These are phyloP conservation scores for Paraconiothyrium brasiliense DNA, from an alignment of 2,329 filamentous ascomycete genomes.

Conservation along the genomic window DNA sequence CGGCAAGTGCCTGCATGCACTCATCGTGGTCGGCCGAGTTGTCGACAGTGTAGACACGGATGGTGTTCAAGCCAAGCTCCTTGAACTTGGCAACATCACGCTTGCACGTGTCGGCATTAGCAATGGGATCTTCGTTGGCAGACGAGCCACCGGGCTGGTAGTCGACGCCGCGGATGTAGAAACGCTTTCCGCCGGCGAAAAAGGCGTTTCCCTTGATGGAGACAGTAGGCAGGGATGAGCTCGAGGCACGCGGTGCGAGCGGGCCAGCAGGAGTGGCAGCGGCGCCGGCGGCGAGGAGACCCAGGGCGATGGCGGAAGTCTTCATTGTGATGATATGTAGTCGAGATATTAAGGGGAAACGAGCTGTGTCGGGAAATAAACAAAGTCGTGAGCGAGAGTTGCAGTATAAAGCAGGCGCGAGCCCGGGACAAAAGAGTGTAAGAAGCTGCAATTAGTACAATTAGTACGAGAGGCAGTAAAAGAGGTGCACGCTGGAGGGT, in stretches of 20 bases:
- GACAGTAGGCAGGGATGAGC: conserved; percentile 53
- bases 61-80: conserved; percentile 86
- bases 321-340: conserved; percentile 55
- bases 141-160: conserved; percentile 73
- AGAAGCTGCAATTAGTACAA: conserved; percentile 26
- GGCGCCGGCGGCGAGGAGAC: conserved; percentile 57
- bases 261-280: conserved; percentile 55
- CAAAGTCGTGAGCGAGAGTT: conserved; percentile 21
- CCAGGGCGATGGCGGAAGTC: conserved; percentile 57
- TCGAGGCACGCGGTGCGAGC: conserved; percentile 48
- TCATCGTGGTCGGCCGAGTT: conserved; percentile 82
- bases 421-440: conserved; percentile 34
- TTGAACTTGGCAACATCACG: conserved; percentile 85
- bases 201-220: conserved; percentile 72
- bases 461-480: conserved; percentile 12
- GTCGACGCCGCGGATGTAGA: conserved; percentile 70
- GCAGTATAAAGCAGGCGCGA: conserved; percentile 25
- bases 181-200: conserved; percentile 69
- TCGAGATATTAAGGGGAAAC: conserved; percentile 12
- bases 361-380: conserved; percentile 16
- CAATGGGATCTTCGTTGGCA: conserved; percentile 75
- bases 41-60: conserved; percentile 93
- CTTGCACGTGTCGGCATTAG: conserved; percentile 73
- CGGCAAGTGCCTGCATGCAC: conserved; percentile 83
- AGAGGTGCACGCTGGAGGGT: conserved; percentile 12